Conservation (phyloP, 192 early-diverging fungal species). For the Gonapodya sp. region DNA sequence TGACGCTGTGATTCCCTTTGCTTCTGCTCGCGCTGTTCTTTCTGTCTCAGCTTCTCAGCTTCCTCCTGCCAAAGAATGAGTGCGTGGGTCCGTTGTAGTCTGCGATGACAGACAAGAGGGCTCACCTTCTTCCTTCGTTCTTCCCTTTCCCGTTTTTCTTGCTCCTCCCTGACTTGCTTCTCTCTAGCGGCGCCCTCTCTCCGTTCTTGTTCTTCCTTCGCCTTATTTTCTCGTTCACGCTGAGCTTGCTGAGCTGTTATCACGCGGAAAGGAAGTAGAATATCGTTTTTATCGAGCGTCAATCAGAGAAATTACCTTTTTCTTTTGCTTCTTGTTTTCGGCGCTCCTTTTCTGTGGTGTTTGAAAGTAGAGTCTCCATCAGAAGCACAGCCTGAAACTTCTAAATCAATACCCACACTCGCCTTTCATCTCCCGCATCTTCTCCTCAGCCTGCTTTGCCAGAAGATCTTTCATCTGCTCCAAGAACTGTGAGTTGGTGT, state of each 20-base stretch:
- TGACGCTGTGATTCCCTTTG: background rate
- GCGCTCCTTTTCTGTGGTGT: background rate
- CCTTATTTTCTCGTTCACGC: background rate
- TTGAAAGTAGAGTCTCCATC: no score
- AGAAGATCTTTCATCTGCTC: background rate
- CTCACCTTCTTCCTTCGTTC: no score
- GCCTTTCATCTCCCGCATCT: background rate
- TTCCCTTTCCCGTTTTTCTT: background rate
- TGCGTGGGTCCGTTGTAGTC: no score
- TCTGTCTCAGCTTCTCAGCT: background rate
- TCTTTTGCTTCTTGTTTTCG: background rate
- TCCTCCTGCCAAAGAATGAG: background rate
- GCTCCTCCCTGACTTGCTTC: background rate
- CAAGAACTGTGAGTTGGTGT: background rate
- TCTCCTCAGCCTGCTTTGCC: background rate
- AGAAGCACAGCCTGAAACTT: no score
- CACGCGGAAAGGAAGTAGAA: background rate
- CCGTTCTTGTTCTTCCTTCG: background rate
- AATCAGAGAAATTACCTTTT: background rate
- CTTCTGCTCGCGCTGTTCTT: background rate
- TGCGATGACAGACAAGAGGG: no score
- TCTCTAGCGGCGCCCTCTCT: background rate
- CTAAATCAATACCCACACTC: no score
- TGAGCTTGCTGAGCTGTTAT: background rate
- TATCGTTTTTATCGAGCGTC: background rate